Conservation (phyloP, 129 eudicot genomes). For the Saposhnikovia divaricata region DNA sequence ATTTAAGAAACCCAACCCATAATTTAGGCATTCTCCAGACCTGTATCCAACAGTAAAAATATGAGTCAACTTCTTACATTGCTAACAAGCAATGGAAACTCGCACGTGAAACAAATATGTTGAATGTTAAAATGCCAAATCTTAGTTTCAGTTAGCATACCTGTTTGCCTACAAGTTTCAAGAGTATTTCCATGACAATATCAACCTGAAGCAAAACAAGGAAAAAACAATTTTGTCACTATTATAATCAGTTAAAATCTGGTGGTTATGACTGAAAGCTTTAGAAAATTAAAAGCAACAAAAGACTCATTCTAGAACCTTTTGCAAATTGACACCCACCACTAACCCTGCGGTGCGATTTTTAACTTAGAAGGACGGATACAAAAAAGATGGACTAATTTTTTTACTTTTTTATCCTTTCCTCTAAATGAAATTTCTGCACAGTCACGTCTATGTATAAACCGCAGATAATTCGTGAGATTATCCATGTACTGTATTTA, state of each 20-base stretch:
- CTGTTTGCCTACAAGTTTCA: conserved; percentile 86
- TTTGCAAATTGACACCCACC: not conserved
- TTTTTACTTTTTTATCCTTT: not conserved
- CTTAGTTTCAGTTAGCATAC: conserved; percentile 27
- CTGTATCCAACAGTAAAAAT: conserved; percentile 30
- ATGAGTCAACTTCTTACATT: conserved; percentile 14
- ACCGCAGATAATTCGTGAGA: not conserved
- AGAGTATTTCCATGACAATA: conserved; percentile 85
- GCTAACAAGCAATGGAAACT: not conserved
- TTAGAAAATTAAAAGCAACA: not conserved
- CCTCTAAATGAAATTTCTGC: not conserved
- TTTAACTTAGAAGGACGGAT: not conserved
- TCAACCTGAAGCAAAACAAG: conserved; percentile 44
- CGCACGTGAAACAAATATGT: not conserved
- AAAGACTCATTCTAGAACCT: not conserved
- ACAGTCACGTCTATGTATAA: not conserved
- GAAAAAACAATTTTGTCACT: not conserved
- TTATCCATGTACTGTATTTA: not conserved
- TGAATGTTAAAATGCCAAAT: not conserved
- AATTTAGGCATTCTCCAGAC: conserved; percentile 92
- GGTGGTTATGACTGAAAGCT: not conserved
- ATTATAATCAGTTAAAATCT: not conserved
- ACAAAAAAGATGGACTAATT: not conserved
- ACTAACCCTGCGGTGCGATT: not conserved
- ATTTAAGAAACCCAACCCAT: conserved; percentile 92